Conservation (phyloP, 768 basidiomycete species). For the Lentinula boryana region DNA sequence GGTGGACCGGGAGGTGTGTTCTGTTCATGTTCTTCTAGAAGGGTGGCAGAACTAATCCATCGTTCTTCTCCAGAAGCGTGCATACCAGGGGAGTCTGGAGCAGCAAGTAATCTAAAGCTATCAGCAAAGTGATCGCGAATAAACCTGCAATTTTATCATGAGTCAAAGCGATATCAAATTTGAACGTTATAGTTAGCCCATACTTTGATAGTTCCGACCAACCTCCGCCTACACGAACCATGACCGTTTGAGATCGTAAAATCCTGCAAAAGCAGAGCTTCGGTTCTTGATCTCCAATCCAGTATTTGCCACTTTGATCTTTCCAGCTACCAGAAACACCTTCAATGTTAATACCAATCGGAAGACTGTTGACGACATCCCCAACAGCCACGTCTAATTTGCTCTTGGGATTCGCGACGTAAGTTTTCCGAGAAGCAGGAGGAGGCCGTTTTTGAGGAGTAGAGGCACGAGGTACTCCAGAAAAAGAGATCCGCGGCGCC, state of each 20-base stretch:
- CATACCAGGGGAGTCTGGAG: constrained; percentile 41
- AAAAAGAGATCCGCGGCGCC: constrained; percentile 59
- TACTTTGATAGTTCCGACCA: constrained; percentile 91
- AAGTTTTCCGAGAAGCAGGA: constrained; percentile 50
- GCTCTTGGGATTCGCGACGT: constrained; percentile 84
- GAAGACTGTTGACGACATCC: constrained; percentile 83
- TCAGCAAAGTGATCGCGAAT: constrained; percentile 84
- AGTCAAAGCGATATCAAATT: neutral
- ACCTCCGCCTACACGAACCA: constrained; percentile 95
- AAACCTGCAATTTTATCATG: constrained; percentile 45
- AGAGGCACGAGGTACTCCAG: constrained; percentile 32
- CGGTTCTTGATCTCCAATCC: constrained; percentile 90
- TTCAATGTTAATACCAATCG: constrained; percentile 78
- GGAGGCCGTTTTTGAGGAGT: constrained; percentile 41
- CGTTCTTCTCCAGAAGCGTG: constrained; percentile 55
- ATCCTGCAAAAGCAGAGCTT: constrained; percentile 91
- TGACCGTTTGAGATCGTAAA: constrained; percentile 84
- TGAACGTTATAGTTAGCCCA: constrained; percentile 20
- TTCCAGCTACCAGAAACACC: constrained; percentile 82
- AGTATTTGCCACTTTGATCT: constrained; percentile 91
- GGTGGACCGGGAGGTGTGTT: constrained; percentile 33
- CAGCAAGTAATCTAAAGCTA: constrained; percentile 62
- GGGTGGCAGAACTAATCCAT: constrained; percentile 78
- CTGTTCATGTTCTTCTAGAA: constrained; percentile 50
- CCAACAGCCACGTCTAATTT: constrained; percentile 92